phyloP scores from a whole-genome alignment of 257 asterid genomes.

The Paraleonurus japonicus region DNA sequence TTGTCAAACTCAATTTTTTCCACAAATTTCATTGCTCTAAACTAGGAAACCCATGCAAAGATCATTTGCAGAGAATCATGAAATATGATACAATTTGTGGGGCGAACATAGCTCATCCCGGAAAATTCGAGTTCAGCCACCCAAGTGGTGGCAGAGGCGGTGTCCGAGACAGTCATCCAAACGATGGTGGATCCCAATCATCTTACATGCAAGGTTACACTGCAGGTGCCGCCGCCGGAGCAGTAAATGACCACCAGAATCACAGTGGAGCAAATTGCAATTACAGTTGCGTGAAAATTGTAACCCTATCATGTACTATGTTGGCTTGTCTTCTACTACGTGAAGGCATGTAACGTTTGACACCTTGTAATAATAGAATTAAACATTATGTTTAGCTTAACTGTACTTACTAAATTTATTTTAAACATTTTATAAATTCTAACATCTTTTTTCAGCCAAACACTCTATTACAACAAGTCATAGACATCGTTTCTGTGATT shows the following conservation, averaged over 20 bases:
- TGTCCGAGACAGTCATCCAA: background rate
- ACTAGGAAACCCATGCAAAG: background rate
- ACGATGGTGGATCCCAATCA: background rate
- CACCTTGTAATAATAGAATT: too few species aligned
- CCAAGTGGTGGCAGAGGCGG: conserved; percentile 12
- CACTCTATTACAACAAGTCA: too few species aligned
- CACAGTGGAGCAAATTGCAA: conserved; percentile 2
- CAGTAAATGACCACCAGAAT: conserved; percentile 7
- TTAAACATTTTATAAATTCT: too few species aligned
- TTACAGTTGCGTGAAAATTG: background rate
- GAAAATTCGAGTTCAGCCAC: background rate
- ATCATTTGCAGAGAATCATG: conserved; percentile 3
- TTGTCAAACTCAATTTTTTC: background rate
- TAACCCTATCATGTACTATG: background rate
- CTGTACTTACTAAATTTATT: too few species aligned
- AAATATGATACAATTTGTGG: background rate
- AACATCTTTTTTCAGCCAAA: too few species aligned
- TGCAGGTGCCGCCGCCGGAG: background rate
- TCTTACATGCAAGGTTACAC: background rate
- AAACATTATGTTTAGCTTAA: too few species aligned
- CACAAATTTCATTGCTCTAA: background rate
- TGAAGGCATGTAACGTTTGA: background rate
- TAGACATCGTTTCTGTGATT: background rate
- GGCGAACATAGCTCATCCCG: background rate
- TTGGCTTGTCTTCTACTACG: conserved; percentile 12